phyloP scores from a whole-genome alignment of 2,329 filamentous ascomycete species.

The Lachnellula occidentalis region DNA sequence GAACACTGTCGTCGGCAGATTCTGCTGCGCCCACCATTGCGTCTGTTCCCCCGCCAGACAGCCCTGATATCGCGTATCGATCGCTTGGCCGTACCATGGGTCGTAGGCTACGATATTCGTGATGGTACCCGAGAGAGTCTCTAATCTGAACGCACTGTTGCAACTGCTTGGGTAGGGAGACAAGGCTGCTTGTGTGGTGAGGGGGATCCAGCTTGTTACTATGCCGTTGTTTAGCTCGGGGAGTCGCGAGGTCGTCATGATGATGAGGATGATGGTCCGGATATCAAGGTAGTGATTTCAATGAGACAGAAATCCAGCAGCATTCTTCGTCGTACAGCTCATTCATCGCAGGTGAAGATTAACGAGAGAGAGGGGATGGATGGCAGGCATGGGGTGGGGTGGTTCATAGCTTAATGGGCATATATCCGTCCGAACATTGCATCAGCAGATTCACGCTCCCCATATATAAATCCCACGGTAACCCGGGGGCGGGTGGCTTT shows the following conservation, averaged over 20 bases:
- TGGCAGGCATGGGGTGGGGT: no score
- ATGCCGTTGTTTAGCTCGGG: conserved; percentile 3
- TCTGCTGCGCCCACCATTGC: conserved; percentile 1
- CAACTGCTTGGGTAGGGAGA: conserved; percentile 1
- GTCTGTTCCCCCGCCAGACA: background rate
- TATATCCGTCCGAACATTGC: no score
- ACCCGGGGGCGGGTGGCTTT: no score
- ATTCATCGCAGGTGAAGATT: no score
- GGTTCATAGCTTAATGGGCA: no score
- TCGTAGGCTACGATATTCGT: conserved; percentile 6
- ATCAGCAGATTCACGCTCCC: no score
- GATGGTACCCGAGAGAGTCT: background rate
- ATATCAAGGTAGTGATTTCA: no score
- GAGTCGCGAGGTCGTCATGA: background rate
- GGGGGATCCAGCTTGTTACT: conserved; percentile 2
- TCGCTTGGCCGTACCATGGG: conserved; percentile 2
- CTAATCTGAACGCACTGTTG: background rate
- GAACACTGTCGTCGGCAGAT: background rate
- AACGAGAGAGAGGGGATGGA: no score
- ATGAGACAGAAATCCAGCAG: no score
- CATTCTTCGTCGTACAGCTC: no score
- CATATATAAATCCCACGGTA: no score
- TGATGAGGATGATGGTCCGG: background rate
- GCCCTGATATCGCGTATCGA: background rate
- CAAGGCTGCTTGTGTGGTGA: background rate